Conservation (phyloP, 2,329 filamentous ascomycete species). For the Pseudopyrenochaeta lycopersici region DNA sequence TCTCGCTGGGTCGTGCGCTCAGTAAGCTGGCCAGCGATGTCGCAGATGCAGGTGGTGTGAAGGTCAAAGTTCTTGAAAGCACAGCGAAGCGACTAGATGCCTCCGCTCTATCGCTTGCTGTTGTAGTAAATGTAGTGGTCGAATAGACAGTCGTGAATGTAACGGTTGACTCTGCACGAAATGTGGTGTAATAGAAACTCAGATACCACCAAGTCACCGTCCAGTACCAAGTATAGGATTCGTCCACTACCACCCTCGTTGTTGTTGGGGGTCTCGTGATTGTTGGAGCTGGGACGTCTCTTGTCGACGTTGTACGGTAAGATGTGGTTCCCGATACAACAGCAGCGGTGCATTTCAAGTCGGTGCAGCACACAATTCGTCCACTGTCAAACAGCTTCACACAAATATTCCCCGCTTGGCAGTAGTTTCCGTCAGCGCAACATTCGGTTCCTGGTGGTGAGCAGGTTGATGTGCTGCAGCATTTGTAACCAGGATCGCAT, state of each 20-base stretch:
- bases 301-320: slow-evolving; percentile 9
- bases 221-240: slow-evolving; percentile 21
- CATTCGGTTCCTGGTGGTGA: slow-evolving; percentile 17
- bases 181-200: slow-evolving; percentile 21
- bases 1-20: slow-evolving; percentile 2
- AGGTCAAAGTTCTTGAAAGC: slow-evolving; percentile 16
- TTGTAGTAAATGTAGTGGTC: slow-evolving; percentile 25
- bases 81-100: slow-evolving; percentile 16
- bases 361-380: slow-evolving; percentile 23
- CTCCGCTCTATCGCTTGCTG: slow-evolving; percentile 15
- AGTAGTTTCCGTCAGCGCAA: slow-evolving; percentile 18
- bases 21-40: slow-evolving; percentile 11
- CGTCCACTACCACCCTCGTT: slow-evolving; percentile 7
- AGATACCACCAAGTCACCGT: slow-evolving; percentile 28
- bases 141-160: slow-evolving; percentile 20
- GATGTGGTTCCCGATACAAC: slow-evolving; percentile 19
- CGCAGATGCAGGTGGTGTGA: slow-evolving; percentile 18
- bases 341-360: slow-evolving; percentile 23
- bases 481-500: slow-evolving; percentile 13
- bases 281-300: background rate
- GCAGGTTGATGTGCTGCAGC: slow-evolving; percentile 20
- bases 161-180: slow-evolving; percentile 14
- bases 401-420: slow-evolving; percentile 25
- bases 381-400: slow-evolving; percentile 9
- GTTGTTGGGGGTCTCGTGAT: slow-evolving; percentile 17